Percentiles rank a stretch among this genome's conserved stretches.
phyloP scores from a whole-genome alignment of 2,329 filamentous ascomycete genomes.

The Colletotrichum aenigma region DNA sequence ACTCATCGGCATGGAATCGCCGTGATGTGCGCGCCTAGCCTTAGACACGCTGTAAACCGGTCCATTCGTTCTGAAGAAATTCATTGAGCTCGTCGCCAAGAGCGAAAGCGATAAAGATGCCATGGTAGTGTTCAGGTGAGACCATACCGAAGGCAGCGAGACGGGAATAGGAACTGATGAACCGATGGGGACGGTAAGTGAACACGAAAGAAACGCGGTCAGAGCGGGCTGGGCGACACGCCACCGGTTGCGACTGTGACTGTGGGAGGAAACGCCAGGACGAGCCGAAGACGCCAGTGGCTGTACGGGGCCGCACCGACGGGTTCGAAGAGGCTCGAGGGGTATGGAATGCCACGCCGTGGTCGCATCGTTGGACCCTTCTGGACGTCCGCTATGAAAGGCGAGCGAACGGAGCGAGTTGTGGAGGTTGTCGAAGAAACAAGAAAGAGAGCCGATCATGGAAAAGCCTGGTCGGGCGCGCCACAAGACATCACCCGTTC shows the following conservation, averaged over 20 bases:
- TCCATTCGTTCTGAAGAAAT: not conserved
- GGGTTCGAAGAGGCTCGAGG: constrained; percentile 7
- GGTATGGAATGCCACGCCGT: not conserved
- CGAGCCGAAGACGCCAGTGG: not conserved
- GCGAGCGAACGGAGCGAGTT: not conserved
- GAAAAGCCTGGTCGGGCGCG: not conserved
- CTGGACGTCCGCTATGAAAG: not conserved
- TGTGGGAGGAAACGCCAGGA: not conserved
- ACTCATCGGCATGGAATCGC: not conserved
- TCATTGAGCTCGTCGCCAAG: not conserved
- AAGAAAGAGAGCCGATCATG: not conserved
- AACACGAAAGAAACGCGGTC: constrained; percentile 9
- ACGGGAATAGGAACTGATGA: not conserved
- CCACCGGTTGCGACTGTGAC: constrained; percentile 1
- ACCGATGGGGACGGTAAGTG: not conserved
- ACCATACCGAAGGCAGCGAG: constrained; percentile 13
- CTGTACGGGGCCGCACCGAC: not conserved
- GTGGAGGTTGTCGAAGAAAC: not conserved
- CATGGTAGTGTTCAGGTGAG: not conserved
- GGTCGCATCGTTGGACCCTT: not conserved
- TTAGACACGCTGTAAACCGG: not conserved
- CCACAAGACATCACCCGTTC: not conserved
- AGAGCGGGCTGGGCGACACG: constrained; percentile 2
- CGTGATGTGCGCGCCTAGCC: not conserved
- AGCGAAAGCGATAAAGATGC: not conserved